Evolutionary conservation across 1,284 basidiomycete genomes (phyloP).

Genomic region (Sanghuangporus sanghuang): DNA sequence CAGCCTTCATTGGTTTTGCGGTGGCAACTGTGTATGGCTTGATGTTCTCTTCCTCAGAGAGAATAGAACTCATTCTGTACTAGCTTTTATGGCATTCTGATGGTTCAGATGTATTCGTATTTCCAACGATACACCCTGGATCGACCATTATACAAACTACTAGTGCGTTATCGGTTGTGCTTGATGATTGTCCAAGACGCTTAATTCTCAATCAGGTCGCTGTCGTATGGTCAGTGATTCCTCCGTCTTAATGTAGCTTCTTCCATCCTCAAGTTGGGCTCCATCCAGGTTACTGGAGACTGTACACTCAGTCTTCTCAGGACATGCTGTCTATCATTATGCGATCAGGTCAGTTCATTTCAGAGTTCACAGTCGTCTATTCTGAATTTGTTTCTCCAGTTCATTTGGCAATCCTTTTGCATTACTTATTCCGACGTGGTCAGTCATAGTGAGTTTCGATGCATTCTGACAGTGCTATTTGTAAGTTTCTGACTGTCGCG

Average conservation of each 20-base stretch:
- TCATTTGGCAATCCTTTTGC: slow-evolving; percentile 41
- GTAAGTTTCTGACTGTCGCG: background rate
- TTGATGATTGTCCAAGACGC: background rate
- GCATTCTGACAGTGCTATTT: background rate
- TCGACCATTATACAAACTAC: slow-evolving; percentile 43
- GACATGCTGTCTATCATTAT: slow-evolving; percentile 54
- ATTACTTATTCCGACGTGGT: slow-evolving; percentile 27
- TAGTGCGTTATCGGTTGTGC: slow-evolving; percentile 38
- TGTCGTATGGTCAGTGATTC: slow-evolving; percentile 35
- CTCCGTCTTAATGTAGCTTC: background rate
- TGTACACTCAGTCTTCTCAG: slow-evolving; percentile 49
- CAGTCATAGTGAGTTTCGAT: background rate
- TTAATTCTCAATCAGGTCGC: slow-evolving; percentile 32
- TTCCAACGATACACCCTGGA: slow-evolving; percentile 52
- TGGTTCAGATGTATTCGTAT: slow-evolving; percentile 49
- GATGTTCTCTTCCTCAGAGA: background rate
- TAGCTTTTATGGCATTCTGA: slow-evolving; percentile 45
- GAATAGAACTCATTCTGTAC: background rate
- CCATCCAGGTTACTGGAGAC: slow-evolving; percentile 42
- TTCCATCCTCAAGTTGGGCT: background rate
- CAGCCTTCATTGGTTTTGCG: slow-evolving; percentile 52
- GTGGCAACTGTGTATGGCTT: slow-evolving; percentile 36
- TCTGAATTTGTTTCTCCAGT: slow-evolving; percentile 27
- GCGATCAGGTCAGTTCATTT: slow-evolving; percentile 36
- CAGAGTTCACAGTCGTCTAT: background rate